These are phyloP conservation scores for Pichia sp. DNA, from an alignment of 1,139 yeast species.

Conservation along the genomic window DNA sequence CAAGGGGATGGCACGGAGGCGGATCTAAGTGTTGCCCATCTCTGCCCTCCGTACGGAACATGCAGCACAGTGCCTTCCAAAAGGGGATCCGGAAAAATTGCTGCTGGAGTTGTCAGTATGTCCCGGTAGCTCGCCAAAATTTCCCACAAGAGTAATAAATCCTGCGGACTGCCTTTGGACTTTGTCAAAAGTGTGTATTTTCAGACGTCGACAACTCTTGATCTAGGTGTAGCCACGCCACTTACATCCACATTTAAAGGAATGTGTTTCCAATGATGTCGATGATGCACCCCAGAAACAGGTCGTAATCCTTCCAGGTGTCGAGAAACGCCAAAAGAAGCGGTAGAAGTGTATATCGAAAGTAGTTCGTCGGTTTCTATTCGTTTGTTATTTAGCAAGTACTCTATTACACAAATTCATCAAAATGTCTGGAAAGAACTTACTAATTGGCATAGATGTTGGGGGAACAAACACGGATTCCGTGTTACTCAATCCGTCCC, in stretches of 20 bases:
- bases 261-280: too few species aligned
- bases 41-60: too few species aligned
- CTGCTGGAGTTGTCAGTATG: neutral
- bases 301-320: too few species aligned
- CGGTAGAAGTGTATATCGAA: neutral
- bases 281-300: neutral
- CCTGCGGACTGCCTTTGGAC: neutral
- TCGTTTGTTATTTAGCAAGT: too few species aligned
- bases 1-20: too few species aligned
- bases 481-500: neutral
- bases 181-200: neutral
- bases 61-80: neutral
- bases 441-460: slow-evolving; percentile 3
- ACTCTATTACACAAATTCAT: neutral
- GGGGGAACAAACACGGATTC: slow-evolving; percentile 2
- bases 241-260: too few species aligned
- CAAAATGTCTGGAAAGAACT: neutral
- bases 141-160: neutral
- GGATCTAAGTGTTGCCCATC: too few species aligned
- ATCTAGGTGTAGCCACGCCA: too few species aligned
- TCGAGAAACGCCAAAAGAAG: too few species aligned
- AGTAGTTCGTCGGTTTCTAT: too few species aligned
- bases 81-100: too few species aligned
- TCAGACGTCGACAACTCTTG: too few species aligned
- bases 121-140: neutral